Conservation (phyloP, 2,329 filamentous ascomycete species). For the Keithomyces neogunnii region DNA sequence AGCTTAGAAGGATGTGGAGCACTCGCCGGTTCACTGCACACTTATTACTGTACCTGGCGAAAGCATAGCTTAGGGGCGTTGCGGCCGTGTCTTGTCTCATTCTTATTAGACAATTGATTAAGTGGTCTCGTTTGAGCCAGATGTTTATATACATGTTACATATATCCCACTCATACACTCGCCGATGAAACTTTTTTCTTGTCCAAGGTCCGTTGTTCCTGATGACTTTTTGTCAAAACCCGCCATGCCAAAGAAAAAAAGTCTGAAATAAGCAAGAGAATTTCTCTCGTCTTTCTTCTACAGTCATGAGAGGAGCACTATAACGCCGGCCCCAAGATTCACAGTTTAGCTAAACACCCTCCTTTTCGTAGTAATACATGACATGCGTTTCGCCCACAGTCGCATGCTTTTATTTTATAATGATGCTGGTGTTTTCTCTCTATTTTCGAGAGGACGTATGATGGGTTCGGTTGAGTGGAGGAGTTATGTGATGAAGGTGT, state of each 20-base stretch:
- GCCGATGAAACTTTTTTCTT: conserved; percentile 2
- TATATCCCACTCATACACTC: neutral
- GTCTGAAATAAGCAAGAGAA: neutral
- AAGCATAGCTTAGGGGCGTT: too few relatives aligned
- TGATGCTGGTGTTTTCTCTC: neutral
- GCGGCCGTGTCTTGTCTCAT: too few relatives aligned
- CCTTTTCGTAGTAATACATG: conserved; percentile 12
- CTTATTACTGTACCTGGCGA: too few relatives aligned
- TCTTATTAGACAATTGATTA: neutral
- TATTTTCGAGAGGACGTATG: neutral
- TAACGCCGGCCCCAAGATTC: conserved; percentile 25
- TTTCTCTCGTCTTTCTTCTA: conserved; percentile 6
- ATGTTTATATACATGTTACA: conserved; percentile 1
- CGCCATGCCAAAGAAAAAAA: conserved; percentile 17
- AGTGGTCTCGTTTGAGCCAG: neutral
- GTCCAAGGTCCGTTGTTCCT: conserved; percentile 6
- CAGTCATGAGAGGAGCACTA: conserved; percentile 39
- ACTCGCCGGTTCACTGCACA: too few relatives aligned
- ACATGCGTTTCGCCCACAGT: conserved; percentile 4
- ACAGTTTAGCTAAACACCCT: neutral
- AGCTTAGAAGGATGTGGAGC: neutral
- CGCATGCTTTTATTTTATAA: conserved; percentile 2
- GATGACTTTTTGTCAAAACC: conserved; percentile 5
- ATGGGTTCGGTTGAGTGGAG: neutral
- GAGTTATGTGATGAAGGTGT: neutral